These are phyloP conservation scores for Plasmopara halstedii DNA, from an alignment of 352 stramenopile species.

Conservation along the genomic window DNA sequence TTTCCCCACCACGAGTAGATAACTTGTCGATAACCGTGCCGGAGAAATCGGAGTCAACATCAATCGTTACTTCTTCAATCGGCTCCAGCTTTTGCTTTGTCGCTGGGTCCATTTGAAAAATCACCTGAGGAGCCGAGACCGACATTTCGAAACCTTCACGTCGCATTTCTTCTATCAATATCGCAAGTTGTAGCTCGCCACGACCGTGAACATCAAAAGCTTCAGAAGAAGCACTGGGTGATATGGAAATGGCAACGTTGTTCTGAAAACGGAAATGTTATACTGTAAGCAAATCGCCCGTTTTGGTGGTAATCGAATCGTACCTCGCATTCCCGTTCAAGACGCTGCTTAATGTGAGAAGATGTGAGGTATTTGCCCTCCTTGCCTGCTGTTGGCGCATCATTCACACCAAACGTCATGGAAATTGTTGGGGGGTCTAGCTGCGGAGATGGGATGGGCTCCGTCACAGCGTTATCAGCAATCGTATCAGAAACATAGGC, in stretches of 20 bases:
- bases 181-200: slow-evolving; percentile 96
- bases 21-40: slow-evolving; percentile 97
- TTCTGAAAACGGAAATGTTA: slow-evolving; percentile 57
- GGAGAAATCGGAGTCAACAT: slow-evolving; percentile 95
- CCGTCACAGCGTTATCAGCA: slow-evolving; percentile 51
- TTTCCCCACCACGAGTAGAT: slow-evolving; percentile 90
- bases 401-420: slow-evolving; percentile 98
- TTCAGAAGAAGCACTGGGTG: slow-evolving; percentile 79
- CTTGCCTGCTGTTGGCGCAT: slow-evolving; percentile 92
- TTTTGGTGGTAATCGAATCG: background rate
- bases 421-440: slow-evolving; percentile 96
- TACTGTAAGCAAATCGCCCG: slow-evolving; percentile 1
- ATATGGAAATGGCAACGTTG: slow-evolving; percentile 96
- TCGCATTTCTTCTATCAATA: slow-evolving; percentile 98
- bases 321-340: slow-evolving; percentile 90
- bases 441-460: slow-evolving; percentile 90
- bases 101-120: slow-evolving; percentile 85
- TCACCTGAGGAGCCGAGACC: slow-evolving; percentile 94
- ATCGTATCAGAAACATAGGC: slow-evolving; percentile 88
- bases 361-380: slow-evolving; percentile 97
- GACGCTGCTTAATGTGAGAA: slow-evolving; percentile 89
- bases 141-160: slow-evolving; percentile 98
- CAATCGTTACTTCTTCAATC: slow-evolving; percentile 92
- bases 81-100: slow-evolving; percentile 85
- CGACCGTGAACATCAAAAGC: slow-evolving; percentile 93